Percentiles rank a stretch among this genome's conserved stretches.
Conservation (phyloP, 257 asterid genomes). For the Ajuga chamaepitys region DNA sequence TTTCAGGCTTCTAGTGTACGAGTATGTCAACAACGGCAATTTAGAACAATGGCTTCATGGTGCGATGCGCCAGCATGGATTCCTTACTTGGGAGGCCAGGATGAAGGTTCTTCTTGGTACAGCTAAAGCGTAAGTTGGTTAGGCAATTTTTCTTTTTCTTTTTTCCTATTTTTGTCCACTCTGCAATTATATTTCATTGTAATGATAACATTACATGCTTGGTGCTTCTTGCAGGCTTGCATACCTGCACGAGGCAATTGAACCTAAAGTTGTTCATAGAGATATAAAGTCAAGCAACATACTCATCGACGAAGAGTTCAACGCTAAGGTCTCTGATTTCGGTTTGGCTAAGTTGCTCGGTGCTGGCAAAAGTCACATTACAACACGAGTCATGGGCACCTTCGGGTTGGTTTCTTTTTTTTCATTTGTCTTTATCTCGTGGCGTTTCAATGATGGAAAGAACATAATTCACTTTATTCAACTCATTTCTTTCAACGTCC, state of each 20-base stretch:
- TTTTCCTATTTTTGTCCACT: not conserved
- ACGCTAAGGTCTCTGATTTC: constrained; percentile 89
- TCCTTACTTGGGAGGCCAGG: constrained; percentile 94
- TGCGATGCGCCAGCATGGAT: constrained; percentile 87
- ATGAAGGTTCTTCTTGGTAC: constrained; percentile 89
- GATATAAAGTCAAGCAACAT: constrained; percentile 94
- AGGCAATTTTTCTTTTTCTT: not conserved
- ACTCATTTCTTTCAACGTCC: not conserved
- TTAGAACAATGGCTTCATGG: constrained; percentile 99
- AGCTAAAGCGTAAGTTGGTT: constrained; percentile 87
- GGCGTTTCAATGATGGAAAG: not conserved
- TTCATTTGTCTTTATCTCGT: not conserved
- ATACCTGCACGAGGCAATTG: constrained; percentile 91
- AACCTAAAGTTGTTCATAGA: constrained; percentile 94
- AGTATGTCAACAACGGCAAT: constrained; percentile 83
- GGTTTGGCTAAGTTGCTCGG: constrained; percentile 94
- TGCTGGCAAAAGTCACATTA: constrained; percentile 87
- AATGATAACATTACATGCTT: not conserved
- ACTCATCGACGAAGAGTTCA: constrained; percentile 83
- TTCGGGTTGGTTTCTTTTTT: constrained; percentile 57
- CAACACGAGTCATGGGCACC: constrained; percentile 98
- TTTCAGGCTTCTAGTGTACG: constrained; percentile 60
- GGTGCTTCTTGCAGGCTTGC: constrained; percentile 57
- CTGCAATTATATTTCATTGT: not conserved
- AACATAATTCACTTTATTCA: not conserved